Evolutionary conservation across 139 green algal species (phyloP).

Genomic region (Parachlorella kessleri): DNA sequence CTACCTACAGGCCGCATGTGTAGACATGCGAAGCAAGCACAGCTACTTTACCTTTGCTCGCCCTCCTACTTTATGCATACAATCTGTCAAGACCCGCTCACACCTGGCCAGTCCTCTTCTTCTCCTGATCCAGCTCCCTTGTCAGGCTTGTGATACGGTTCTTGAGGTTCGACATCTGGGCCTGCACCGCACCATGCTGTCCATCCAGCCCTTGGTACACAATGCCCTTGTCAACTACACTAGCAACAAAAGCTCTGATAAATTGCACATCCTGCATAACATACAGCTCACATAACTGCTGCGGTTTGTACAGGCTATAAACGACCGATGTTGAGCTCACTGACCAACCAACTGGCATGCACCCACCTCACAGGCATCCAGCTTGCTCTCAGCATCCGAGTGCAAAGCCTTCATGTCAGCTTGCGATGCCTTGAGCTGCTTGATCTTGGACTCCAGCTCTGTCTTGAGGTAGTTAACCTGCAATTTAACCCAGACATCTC

Average conservation of each 20-base stretch:
- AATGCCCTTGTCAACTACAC: not conserved
- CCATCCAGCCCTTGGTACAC: not conserved
- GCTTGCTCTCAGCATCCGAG: constrained; percentile 17
- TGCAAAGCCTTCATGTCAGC: constrained; percentile 16
- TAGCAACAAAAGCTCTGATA: no score
- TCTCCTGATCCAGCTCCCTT: not conserved
- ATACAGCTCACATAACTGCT: no score
- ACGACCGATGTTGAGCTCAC: not conserved
- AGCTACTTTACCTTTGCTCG: no score
- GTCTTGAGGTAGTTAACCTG: not conserved
- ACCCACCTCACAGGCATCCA: constrained; percentile 11
- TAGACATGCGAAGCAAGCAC: no score
- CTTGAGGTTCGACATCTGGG: not conserved
- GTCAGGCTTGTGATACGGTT: not conserved
- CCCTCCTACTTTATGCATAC: no score
- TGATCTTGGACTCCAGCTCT: constrained; percentile 20
- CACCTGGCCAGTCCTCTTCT: not conserved
- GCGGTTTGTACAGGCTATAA: no score
- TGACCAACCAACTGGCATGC: not conserved
- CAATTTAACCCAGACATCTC: not conserved
- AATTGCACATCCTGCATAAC: no score
- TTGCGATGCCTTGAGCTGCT: constrained; percentile 11
- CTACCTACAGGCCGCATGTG: no score
- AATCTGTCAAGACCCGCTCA: no score
- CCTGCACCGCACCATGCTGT: not conserved